Evolutionary conservation across 1,139 yeast species (phyloP).

Genomic region (Saccharomycopsis crataegensis): DNA sequence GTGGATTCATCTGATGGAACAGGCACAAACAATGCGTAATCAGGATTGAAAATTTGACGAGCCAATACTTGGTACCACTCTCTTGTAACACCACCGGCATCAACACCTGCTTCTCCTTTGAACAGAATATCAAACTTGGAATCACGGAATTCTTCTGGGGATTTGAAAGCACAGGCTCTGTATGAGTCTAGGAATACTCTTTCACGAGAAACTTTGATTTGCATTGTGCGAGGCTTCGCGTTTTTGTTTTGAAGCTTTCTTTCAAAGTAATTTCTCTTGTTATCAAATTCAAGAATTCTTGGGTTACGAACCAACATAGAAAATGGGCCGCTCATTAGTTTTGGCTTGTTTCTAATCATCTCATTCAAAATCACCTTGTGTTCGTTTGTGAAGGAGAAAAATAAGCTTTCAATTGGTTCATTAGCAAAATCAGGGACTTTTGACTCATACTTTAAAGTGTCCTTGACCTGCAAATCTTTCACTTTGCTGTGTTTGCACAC

Average conservation of each 20-base stretch:
- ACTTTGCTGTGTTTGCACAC: conserved; percentile 85
- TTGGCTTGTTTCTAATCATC: conserved; percentile 88
- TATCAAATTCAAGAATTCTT: conserved; percentile 87
- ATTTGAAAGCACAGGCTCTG: conserved; percentile 73
- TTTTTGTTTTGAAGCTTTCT: conserved; percentile 51
- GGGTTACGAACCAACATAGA: conserved; percentile 86
- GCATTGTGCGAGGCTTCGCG: conserved; percentile 41
- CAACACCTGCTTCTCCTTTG: conserved; percentile 93
- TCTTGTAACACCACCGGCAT: conserved; percentile 96
- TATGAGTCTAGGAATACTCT: conserved; percentile 91
- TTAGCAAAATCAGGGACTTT: conserved; percentile 57
- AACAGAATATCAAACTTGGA: conserved; percentile 74
- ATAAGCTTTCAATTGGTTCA: conserved; percentile 72
- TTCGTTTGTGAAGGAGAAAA: conserved; percentile 83
- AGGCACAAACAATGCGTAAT: conserved; percentile 87
- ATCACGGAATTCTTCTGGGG: conserved; percentile 66
- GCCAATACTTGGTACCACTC: conserved; percentile 97
- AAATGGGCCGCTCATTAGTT: conserved; percentile 94
- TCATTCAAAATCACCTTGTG: conserved; percentile 85
- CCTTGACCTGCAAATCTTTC: conserved; percentile 54
- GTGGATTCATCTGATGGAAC: conserved; percentile 91
- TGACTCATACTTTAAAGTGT: conserved; percentile 51
- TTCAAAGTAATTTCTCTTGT: conserved; percentile 81
- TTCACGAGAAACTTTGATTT: conserved; percentile 73
- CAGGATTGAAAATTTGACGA: conserved; percentile 94